phyloP scores from a whole-genome alignment of 2,329 filamentous ascomycete species.

The Aspergillaceae sp. region DNA sequence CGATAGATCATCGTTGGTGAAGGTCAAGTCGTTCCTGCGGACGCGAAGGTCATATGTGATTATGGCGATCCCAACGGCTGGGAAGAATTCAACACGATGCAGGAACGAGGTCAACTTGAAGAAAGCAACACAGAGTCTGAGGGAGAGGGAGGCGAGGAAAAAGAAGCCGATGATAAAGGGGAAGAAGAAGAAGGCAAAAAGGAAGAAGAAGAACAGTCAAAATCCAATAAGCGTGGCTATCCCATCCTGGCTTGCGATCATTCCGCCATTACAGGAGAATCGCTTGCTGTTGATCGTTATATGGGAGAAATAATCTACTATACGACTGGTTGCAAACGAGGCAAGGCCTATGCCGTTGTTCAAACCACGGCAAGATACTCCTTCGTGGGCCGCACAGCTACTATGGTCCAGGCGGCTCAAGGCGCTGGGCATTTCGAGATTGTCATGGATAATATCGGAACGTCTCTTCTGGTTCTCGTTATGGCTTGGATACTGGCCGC shows the following conservation, averaged over 20 bases:
- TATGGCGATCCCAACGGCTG: constrained; percentile 60
- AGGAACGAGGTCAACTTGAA: constrained; percentile 53
- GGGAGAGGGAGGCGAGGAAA: constrained; percentile 47
- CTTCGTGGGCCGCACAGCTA: constrained; percentile 68
- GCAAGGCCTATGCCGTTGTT: constrained; percentile 64
- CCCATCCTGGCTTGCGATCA: constrained; percentile 64
- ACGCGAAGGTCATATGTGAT: constrained; percentile 63
- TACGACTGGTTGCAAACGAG: constrained; percentile 73
- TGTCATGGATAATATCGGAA: constrained; percentile 75
- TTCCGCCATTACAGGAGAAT: constrained; percentile 73
- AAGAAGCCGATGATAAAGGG: constrained; percentile 8
- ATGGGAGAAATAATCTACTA: constrained; percentile 70
- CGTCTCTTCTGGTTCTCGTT: constrained; percentile 62
- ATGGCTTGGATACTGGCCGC: constrained; percentile 66
- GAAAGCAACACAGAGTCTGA: constrained; percentile 42
- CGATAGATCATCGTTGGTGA: constrained; percentile 59
- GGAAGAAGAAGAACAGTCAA: constrained; percentile 8
- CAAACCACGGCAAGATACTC: constrained; percentile 60
- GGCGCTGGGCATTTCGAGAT: constrained; percentile 73
- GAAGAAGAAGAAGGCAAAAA: constrained; percentile 8
- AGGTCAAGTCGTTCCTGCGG: constrained; percentile 61
- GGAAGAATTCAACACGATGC: constrained; percentile 56
- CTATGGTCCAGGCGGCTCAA: constrained; percentile 63
- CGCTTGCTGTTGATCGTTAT: constrained; percentile 57
- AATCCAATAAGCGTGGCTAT: constrained; percentile 45